Conservation (phyloP, 1,284 basidiomycete species). For the Ustanciosporium gigantosporum region DNA sequence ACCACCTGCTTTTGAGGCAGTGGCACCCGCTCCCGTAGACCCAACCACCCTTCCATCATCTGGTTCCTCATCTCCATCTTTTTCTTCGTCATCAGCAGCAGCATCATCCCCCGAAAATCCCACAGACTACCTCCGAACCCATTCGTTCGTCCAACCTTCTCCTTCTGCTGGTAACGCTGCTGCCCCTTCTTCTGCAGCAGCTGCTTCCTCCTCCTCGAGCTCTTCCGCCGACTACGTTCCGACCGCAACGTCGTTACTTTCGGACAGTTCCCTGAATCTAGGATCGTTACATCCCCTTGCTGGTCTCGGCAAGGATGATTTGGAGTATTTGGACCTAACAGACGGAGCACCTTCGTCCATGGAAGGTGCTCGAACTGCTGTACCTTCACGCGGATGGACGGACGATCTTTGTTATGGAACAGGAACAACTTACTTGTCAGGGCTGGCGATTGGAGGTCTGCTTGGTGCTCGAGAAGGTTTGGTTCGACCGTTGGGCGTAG, state of each 20-base stretch:
- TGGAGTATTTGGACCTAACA: conserved; percentile 60
- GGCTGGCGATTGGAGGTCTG: conserved; percentile 88
- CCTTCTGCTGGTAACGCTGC: neutral
- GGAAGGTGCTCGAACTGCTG: conserved; percentile 57
- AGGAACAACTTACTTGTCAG: conserved; percentile 95
- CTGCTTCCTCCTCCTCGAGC: neutral
- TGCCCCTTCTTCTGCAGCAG: neutral
- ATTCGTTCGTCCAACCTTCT: conserved; percentile 30
- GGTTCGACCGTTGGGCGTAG: conserved; percentile 72
- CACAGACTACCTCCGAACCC: conserved; percentile 43
- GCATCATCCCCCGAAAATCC: conserved; percentile 25
- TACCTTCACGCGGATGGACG: conserved; percentile 82
- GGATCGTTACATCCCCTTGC: conserved; percentile 72
- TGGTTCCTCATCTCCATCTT: too few relatives aligned
- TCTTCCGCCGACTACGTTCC: conserved; percentile 70
- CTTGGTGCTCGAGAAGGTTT: conserved; percentile 97
- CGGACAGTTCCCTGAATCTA: conserved; percentile 79
- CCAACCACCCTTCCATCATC: too few relatives aligned
- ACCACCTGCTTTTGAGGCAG: conserved; percentile 28
- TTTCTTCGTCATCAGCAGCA: neutral
- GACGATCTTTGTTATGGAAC: conserved; percentile 99
- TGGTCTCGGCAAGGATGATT: conserved; percentile 54
- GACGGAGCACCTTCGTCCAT: conserved; percentile 54
- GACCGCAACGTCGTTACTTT: conserved; percentile 90
- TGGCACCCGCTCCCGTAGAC: conserved; percentile 24